These are phyloP conservation scores for Mortierella sp. DNA, from an alignment of 371 early-diverging fungal species.

Conservation along the genomic window DNA sequence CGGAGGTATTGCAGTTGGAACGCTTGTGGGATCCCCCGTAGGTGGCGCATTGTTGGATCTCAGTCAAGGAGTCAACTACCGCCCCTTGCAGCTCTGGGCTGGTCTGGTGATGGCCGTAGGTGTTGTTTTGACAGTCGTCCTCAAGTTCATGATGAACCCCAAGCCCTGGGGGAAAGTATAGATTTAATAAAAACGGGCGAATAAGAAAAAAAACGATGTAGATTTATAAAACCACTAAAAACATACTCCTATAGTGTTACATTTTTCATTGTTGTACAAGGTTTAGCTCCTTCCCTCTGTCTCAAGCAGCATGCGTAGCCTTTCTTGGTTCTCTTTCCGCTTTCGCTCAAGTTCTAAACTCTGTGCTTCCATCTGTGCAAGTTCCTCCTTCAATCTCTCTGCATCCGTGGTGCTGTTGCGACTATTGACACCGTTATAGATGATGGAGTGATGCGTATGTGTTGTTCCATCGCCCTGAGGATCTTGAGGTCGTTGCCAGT, in stretches of 20 bases:
- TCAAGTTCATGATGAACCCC: conserved; percentile 49
- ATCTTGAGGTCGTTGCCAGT: not conserved
- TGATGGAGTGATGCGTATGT: not conserved
- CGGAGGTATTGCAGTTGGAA: conserved; percentile 60
- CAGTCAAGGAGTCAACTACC: conserved; percentile 30
- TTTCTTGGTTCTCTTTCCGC: not conserved
- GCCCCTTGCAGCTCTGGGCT: conserved; percentile 39
- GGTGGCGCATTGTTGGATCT: conserved; percentile 66
- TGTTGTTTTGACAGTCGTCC: conserved; percentile 17
- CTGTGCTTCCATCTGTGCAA: not conserved
- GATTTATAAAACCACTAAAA: too few species aligned
- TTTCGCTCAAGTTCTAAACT: not conserved
- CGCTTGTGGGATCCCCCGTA: conserved; percentile 68
- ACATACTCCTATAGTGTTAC: too few species aligned
- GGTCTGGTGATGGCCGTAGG: conserved; percentile 43
- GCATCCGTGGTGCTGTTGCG: not conserved
- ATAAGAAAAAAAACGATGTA: not conserved
- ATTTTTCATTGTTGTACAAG: too few species aligned
- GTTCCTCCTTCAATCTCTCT: not conserved
- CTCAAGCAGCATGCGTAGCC: not conserved
- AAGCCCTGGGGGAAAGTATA: conserved; percentile 6
- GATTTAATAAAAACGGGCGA: not conserved
- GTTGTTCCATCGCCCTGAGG: not conserved
- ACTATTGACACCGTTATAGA: not conserved
- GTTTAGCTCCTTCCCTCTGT: not conserved